These are phyloP conservation scores for Daldinia decipiens DNA, from an alignment of 495 filamentous ascomycete genomes.

Conservation along the genomic window DNA sequence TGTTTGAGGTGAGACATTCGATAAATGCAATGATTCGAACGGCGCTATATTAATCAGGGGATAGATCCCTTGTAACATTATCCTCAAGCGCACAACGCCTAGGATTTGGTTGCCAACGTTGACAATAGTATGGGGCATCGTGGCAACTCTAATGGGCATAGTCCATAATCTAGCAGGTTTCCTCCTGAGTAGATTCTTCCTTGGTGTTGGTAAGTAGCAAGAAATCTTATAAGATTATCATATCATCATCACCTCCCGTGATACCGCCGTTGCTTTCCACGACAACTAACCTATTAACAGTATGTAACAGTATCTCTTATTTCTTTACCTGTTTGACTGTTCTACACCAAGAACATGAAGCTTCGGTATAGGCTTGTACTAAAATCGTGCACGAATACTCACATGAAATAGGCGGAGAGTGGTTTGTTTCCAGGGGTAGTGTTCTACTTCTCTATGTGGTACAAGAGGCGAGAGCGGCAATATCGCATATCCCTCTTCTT, in stretches of 20 bases:
- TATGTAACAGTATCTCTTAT: slow-evolving; percentile 19
- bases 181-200: slow-evolving; percentile 70
- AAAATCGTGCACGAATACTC: slow-evolving; percentile 57
- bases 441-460: slow-evolving; percentile 89
- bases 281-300: slow-evolving; percentile 47
- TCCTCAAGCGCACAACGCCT: slow-evolving; percentile 76
- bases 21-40: not conserved
- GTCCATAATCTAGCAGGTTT: slow-evolving; percentile 73
- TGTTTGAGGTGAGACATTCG: slow-evolving; percentile 61
- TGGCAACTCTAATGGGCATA: slow-evolving; percentile 76
- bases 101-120: slow-evolving; percentile 64
- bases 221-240: slow-evolving; percentile 18
- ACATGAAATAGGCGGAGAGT: slow-evolving; percentile 54
- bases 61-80: slow-evolving; percentile 75
- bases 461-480: slow-evolving; percentile 74
- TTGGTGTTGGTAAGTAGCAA: slow-evolving; percentile 53
- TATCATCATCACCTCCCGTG: slow-evolving; percentile 10
- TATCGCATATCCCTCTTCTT: slow-evolving; percentile 82
- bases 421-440: slow-evolving; percentile 80
- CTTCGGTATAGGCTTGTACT: not conserved
- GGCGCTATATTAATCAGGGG: slow-evolving; percentile 7
- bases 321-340: not conserved
- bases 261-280: slow-evolving; percentile 48
- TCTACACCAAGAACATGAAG: not conserved
- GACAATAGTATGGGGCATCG: slow-evolving; percentile 63